phyloP scores from a whole-genome alignment of 2,329 filamentous ascomycete species.

The Verticillium tricorpus region DNA sequence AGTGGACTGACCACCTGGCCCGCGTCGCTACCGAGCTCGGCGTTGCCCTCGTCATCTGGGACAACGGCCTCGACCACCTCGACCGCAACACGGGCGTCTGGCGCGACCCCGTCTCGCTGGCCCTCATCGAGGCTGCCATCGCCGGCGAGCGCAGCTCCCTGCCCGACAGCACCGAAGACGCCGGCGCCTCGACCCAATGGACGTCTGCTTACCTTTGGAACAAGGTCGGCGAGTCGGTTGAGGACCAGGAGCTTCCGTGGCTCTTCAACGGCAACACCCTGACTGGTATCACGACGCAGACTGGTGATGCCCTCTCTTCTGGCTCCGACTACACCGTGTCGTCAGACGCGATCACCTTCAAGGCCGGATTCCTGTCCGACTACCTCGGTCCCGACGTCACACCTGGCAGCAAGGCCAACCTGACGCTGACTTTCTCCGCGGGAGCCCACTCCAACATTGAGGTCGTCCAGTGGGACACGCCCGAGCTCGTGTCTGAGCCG shows the following conservation, averaged over 20 bases:
- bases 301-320: constrained; percentile 22
- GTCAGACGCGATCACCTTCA: constrained; percentile 40
- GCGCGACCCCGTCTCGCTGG: constrained; percentile 43
- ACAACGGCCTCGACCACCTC: constrained; percentile 53
- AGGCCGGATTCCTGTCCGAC: constrained; percentile 37
- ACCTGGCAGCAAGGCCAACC: constrained; percentile 41
- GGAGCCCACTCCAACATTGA: constrained; percentile 42
- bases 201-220: constrained; percentile 54
- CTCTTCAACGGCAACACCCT: constrained; percentile 51
- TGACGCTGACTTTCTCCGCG: constrained; percentile 48
- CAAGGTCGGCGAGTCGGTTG: constrained; percentile 37
- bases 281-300: constrained; percentile 25
- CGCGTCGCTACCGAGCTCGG: constrained; percentile 43
- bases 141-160: constrained; percentile 40
- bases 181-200: constrained; percentile 35
- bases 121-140: constrained; percentile 41
- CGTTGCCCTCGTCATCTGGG: constrained; percentile 51
- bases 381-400: constrained; percentile 34
- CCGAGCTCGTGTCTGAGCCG: constrained; percentile 24
- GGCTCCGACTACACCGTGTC: constrained; percentile 43
- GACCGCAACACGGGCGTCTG: constrained; percentile 43
- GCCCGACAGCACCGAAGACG: constrained; percentile 47
- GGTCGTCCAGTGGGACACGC: constrained; percentile 48
- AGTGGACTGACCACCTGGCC: constrained; percentile 51
- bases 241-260: constrained; percentile 40